Base-by-base conservation (phyloP, 1,284 basidiomycete species). In the Cutaneotrichosporon sp. region DNA sequence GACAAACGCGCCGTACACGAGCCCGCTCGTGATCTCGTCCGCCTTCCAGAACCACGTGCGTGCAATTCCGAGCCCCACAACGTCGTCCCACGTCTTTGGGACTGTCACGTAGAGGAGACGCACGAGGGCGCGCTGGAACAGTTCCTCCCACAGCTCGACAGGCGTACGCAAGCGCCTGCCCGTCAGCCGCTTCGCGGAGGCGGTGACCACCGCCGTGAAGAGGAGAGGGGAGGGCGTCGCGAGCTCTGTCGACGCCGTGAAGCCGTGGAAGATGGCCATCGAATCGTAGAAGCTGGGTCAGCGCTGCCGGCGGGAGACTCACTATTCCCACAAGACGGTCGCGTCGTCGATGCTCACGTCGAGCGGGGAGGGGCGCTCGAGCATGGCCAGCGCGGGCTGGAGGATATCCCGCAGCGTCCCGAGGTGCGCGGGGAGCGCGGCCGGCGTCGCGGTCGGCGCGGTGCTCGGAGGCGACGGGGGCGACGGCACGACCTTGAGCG, bases 191-290 rank as follows among this genome's bases (percentile, higher is more conserved):
- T 59, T 56, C 9, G 65, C 59, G 2, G 65, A 55, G 6, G 65
- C 65, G 13, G 63, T 64, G 13, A 62, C 63, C 7, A 67, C 63
- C 2, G 63, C 56, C 1, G 63, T 49, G 55, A 67, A 61, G 5
- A 67, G 50, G 4, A 67, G 63, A 9, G 65, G 65, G 1, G 63
- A 64, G 4, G 65, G 65, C 7, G 65, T 59, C 7, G 56, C 58
- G 24, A 59, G 54, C n/a, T 61, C 60, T 7, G 63, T 58, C 14
- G 45, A 50, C 14, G 63, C 65, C 10, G 60, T 59, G 34, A 67
- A 67, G n/a, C 63, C 65, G 43, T 64, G 63, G 55, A 62, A 67
- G 63, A 67, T 64, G 43, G 65, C 63, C 1, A 67, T 60, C 27
- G 57, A 56, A 47, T 62, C 63, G 60, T 67, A 67, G 45, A 67